These are phyloP conservation scores for Grammothele lineata DNA, from an alignment of 768 basidiomycete species.

Conservation along the genomic window DNA sequence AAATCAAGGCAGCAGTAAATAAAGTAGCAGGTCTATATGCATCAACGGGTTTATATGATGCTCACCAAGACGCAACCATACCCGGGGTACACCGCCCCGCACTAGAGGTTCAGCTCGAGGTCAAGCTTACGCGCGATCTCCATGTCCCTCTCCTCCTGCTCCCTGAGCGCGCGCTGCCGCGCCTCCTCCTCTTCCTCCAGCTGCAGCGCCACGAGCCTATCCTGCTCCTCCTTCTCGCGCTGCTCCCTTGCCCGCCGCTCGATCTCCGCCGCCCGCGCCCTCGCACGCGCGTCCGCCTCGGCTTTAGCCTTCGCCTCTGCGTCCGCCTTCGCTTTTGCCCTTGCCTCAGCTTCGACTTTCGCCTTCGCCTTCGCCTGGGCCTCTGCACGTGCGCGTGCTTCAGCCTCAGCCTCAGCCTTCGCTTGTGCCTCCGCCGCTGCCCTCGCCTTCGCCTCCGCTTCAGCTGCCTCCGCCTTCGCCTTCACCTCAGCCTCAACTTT, in stretches of 20 bases:
- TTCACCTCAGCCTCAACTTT: too few species aligned
- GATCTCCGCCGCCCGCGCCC: background rate
- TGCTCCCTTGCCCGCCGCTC: background rate
- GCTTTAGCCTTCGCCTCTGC: background rate
- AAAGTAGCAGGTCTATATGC: too few species aligned
- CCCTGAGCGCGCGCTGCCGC: conserved; percentile 38
- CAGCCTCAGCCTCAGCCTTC: background rate
- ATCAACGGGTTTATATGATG: too few species aligned
- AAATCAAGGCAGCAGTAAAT: too few species aligned
- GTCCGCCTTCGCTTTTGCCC: too few species aligned
- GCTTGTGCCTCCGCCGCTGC: background rate
- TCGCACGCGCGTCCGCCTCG: background rate
- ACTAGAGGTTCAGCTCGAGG: conserved; percentile 49
- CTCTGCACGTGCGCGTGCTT: too few species aligned
- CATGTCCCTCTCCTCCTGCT: conserved; percentile 35
- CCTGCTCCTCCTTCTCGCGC: conserved; percentile 16
- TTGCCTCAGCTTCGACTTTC: too few species aligned
- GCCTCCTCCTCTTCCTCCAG: conserved; percentile 32
- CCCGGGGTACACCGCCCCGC: too few species aligned
- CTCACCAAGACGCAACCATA: too few species aligned
- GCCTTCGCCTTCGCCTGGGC: too few species aligned
- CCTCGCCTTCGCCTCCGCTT: background rate
- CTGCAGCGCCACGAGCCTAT: conserved; percentile 14
- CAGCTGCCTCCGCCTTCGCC: too few species aligned
- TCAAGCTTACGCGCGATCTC: conserved; percentile 53